These are phyloP conservation scores for Rhodotorula sp. DNA, from an alignment of 1,284 basidiomycete species.

Conservation along the genomic window DNA sequence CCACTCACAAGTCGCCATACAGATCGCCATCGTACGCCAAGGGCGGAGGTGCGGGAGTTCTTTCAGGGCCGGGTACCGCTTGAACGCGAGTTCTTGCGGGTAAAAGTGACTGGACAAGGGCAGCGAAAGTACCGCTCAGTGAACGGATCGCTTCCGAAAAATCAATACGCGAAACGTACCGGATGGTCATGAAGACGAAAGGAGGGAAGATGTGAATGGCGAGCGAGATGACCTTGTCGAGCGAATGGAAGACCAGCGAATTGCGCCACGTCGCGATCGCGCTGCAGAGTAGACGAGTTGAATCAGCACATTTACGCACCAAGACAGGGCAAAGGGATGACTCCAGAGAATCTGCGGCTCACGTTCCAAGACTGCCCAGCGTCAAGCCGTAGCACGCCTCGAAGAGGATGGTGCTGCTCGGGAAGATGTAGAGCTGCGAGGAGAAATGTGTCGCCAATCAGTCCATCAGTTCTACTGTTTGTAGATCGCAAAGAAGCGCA, in stretches of 20 bases:
- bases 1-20: slow-evolving; percentile 38
- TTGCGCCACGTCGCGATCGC: slow-evolving; percentile 49
- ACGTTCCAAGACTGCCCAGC: slow-evolving; percentile 44
- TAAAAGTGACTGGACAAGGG: slow-evolving; percentile 34
- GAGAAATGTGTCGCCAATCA: background rate
- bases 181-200: slow-evolving; percentile 40
- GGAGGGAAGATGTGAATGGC: slow-evolving; percentile 47
- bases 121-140: background rate
- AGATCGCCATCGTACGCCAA: slow-evolving; percentile 39
- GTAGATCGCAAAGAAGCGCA: background rate
- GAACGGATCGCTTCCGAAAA: background rate
- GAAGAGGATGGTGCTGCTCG: slow-evolving; percentile 43
- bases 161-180: slow-evolving; percentile 3
- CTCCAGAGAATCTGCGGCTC: background rate
- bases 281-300: background rate
- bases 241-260: slow-evolving; percentile 47
- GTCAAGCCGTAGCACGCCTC: slow-evolving; percentile 46
- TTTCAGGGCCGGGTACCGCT: slow-evolving; percentile 42
- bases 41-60: slow-evolving; percentile 23
- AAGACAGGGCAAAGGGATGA: background rate
- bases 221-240: slow-evolving; percentile 48
- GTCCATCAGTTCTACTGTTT: background rate
- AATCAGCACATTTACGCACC: background rate
- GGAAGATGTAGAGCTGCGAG: slow-evolving; percentile 44
- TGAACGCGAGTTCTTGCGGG: slow-evolving; percentile 32